A percentile compares a stretch with the other conserved stretches of the same genome.
Evolutionary conservation across 2,329 filamentous ascomycete genomes (phyloP).

Genomic region (Penicillium italicum): DNA sequence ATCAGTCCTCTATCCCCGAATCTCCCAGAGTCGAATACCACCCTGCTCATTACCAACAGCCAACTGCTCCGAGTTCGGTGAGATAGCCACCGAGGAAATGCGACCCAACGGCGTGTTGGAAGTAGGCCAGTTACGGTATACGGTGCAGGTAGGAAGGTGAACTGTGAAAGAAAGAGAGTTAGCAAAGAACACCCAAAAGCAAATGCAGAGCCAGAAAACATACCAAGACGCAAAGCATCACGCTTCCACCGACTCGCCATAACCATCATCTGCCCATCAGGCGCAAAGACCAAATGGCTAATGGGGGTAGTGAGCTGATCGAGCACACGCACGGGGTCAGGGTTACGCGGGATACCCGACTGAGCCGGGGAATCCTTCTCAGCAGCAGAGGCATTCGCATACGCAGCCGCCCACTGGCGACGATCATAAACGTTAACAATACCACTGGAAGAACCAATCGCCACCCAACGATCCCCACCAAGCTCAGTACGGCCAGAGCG

Average conservation of each 20-base stretch:
- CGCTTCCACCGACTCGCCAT: constrained; percentile 85
- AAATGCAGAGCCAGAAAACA: constrained; percentile 4
- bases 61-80: constrained; percentile 63
- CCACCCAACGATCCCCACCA: constrained; percentile 84
- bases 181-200: background rate
- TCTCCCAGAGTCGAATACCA: constrained; percentile 88
- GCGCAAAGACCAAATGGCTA: constrained; percentile 74
- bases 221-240: constrained; percentile 72
- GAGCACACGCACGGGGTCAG: constrained; percentile 68
- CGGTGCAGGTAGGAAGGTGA: constrained; percentile 85
- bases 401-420: constrained; percentile 53
- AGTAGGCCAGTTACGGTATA: constrained; percentile 97
- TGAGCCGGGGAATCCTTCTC: constrained; percentile 28
- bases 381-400: constrained; percentile 27
- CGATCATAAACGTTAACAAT: constrained; percentile 95
- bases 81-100: constrained; percentile 71
- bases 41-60: constrained; percentile 87
- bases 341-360: constrained; percentile 59
- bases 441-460: constrained; percentile 78
- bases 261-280: constrained; percentile 83
- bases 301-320: constrained; percentile 86
- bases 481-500: constrained; percentile 38
- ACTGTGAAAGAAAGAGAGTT: constrained; percentile 44
- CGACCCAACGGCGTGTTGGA: constrained; percentile 81
- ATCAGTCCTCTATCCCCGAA: constrained; percentile 55